Conservation (phyloP, 768 basidiomycete species). For the Russula griseocarnosa region DNA sequence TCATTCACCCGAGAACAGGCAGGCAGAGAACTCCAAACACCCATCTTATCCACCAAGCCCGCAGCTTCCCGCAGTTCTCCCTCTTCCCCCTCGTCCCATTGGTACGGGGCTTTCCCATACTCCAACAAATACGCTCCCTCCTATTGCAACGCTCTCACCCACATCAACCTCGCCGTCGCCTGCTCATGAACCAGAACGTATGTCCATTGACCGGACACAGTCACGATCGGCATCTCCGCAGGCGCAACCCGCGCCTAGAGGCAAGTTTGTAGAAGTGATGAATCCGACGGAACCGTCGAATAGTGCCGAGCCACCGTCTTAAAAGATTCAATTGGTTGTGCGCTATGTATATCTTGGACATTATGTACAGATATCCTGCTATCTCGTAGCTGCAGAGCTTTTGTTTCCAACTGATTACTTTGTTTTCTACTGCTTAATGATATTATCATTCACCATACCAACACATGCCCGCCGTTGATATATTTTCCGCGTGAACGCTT, state of each 20-base stretch:
- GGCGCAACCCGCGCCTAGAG: constrained; percentile 48
- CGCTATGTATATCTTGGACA: constrained; percentile 24
- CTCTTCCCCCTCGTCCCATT: constrained; percentile 71
- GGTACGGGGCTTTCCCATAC: constrained; percentile 48
- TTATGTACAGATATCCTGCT: constrained; percentile 25
- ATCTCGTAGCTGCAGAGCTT: constrained; percentile 12
- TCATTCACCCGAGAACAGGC: constrained; percentile 54
- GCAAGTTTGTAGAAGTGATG: constrained; percentile 52
- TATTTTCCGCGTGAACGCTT: neutral
- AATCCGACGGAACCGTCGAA: constrained; percentile 48
- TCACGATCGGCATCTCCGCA: constrained; percentile 38
- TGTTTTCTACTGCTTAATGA: constrained; percentile 12
- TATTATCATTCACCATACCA: neutral
- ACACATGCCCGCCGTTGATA: neutral
- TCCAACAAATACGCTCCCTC: constrained; percentile 49
- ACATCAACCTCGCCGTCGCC: constrained; percentile 55
- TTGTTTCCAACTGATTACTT: constrained; percentile 15
- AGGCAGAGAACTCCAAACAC: constrained; percentile 36
- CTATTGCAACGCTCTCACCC: constrained; percentile 66
- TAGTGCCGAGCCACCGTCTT: constrained; percentile 34
- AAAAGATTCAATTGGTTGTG: constrained; percentile 15
- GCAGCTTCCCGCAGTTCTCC: constrained; percentile 55
- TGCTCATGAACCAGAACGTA: constrained; percentile 44
- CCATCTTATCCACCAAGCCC: constrained; percentile 45
- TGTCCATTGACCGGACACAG: constrained; percentile 45